Evolutionary conservation across 2,329 filamentous ascomycete genomes (phyloP).

Genomic region (Claviceps paspali): DNA sequence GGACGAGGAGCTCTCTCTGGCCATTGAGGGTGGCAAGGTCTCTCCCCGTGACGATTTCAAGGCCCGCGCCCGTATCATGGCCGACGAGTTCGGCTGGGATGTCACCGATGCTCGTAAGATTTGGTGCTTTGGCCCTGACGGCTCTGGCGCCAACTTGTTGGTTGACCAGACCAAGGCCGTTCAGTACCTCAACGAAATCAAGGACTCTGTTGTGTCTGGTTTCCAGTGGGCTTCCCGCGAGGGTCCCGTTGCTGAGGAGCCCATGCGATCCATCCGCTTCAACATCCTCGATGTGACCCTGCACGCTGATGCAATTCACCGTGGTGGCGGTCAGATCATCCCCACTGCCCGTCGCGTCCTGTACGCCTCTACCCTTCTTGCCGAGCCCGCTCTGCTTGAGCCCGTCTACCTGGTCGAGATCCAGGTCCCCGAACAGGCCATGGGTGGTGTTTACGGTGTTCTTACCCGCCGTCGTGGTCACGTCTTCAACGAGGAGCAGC

Average conservation of each 20-base stretch:
- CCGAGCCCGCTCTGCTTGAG: constrained; percentile 83
- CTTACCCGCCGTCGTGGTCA: constrained; percentile 96
- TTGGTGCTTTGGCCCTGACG: constrained; percentile 99
- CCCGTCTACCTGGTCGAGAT: constrained; percentile 99
- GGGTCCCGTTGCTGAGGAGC: constrained; percentile 95
- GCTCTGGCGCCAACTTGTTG: constrained; percentile 92
- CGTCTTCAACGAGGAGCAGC: constrained; percentile 97
- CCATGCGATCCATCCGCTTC: constrained; percentile 92
- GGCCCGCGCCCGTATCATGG: constrained; percentile 86
- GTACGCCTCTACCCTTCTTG: constrained; percentile 82
- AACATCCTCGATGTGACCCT: constrained; percentile 99
- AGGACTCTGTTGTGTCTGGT: constrained; percentile 98
- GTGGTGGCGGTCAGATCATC: constrained; percentile 98
- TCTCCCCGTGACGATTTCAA: constrained; percentile 97
- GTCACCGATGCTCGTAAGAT: constrained; percentile 99
- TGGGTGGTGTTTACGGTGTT: constrained; percentile 99
- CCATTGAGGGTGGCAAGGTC: constrained; percentile 88
- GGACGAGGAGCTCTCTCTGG: constrained; percentile 76
- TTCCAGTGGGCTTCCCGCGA: constrained; percentile 99
- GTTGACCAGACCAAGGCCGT: constrained; percentile 99
- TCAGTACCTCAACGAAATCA: constrained; percentile 99
- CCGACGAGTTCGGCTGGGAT: constrained; percentile 97
- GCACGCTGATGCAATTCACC: constrained; percentile 98
- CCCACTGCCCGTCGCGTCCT: constrained; percentile 95
- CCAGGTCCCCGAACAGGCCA: constrained; percentile 93